Conservation (phyloP, 371 early-diverging fungal genomes). For the Mucor saturninus region DNA sequence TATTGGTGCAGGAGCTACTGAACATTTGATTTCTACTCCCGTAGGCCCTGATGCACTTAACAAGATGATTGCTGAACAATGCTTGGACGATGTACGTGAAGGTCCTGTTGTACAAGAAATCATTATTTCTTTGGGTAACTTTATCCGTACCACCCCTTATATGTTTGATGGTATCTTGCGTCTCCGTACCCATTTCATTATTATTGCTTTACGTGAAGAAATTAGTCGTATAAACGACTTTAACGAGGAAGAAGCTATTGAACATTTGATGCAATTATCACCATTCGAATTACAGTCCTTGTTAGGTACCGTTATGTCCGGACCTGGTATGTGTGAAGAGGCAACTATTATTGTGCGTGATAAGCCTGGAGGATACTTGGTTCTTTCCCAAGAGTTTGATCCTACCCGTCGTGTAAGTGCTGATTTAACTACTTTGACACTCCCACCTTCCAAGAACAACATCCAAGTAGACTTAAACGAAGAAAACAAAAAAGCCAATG, state of each 20-base stretch:
- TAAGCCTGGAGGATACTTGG: constrained; percentile 49
- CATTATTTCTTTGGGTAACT: constrained; percentile 77
- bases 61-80: constrained; percentile 66
- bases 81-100: constrained; percentile 81
- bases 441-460: constrained; percentile 15
- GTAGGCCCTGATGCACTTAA: constrained; percentile 70
- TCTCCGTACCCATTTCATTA: constrained; percentile 80
- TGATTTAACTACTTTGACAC: constrained; percentile 28
- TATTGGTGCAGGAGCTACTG: constrained; percentile 74
- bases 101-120: constrained; percentile 87
- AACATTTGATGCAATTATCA: constrained; percentile 78
- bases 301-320: constrained; percentile 75
- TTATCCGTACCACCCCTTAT: constrained; percentile 70
- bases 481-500: constrained; percentile 1
- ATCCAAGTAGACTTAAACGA: background rate
- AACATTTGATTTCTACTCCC: constrained; percentile 72
- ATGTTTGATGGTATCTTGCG: constrained; percentile 87
- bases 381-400: constrained; percentile 35
- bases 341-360: constrained; percentile 55
- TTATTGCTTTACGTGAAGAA: constrained; percentile 87
- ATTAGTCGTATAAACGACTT: constrained; percentile 73
- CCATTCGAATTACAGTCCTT: constrained; percentile 83
- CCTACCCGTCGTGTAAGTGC: constrained; percentile 19
- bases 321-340: constrained; percentile 59
- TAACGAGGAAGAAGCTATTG: constrained; percentile 82